Evolutionary conservation across 257 asterid genomes (phyloP).

Genomic region (Solanum ossicruentum): DNA sequence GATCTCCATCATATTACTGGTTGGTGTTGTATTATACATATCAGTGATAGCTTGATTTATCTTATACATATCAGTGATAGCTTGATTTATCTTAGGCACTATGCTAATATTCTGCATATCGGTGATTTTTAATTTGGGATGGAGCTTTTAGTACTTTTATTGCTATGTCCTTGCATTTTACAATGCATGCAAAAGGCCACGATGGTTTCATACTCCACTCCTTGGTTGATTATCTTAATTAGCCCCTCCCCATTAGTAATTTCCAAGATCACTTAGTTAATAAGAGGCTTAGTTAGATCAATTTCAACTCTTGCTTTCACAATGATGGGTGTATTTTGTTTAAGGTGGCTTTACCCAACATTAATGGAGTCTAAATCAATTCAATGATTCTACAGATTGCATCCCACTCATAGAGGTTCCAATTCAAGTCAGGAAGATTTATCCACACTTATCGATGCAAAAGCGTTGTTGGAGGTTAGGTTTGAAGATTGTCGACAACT

Average conservation of each 20-base stretch:
- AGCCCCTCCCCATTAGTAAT: background rate
- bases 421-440: background rate
- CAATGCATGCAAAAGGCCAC: background rate
- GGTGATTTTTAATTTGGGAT: background rate
- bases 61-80: background rate
- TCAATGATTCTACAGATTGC: background rate
- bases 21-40: too few relatives aligned
- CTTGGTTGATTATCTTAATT: background rate
- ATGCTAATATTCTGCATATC: background rate
- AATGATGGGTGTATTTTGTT: background rate
- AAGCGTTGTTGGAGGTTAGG: accelerated
- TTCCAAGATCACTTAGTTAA: background rate
- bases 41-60: accelerated
- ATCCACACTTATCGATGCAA: background rate
- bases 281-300: background rate
- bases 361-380: background rate
- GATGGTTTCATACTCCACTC: background rate
- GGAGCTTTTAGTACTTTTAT: background rate
- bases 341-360: background rate
- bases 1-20: too few relatives aligned
- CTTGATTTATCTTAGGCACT: accelerated
- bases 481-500: background rate
- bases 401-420: background rate
- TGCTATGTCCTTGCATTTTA: background rate
- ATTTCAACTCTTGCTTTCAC: background rate